phyloP scores from a whole-genome alignment of 352 stramenopile species.

The Phytopythium sindhum region DNA sequence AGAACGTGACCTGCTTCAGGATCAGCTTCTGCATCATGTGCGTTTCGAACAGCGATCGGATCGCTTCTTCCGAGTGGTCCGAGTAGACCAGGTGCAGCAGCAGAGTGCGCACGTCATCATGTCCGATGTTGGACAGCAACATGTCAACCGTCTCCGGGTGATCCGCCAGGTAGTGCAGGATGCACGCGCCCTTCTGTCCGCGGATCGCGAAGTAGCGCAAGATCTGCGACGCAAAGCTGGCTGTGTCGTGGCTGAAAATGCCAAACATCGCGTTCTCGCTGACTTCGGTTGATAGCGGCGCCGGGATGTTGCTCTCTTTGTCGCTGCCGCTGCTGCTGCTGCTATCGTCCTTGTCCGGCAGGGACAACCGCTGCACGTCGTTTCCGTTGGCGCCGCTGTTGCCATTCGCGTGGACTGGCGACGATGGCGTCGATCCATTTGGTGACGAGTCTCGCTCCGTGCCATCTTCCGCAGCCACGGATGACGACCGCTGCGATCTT shows the following conservation, averaged over 20 bases:
- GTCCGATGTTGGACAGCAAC: constrained; percentile 73
- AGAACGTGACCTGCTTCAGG: constrained; percentile 71
- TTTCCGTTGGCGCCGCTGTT: neutral
- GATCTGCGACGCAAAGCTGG: constrained; percentile 79
- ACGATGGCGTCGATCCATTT: neutral
- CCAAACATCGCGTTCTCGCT: constrained; percentile 47
- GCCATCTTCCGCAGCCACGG: constrained; percentile 15
- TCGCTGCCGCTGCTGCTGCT: constrained; percentile 8
- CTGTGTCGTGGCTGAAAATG: constrained; percentile 74
- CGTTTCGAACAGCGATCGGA: constrained; percentile 67
- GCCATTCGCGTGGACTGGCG: neutral
- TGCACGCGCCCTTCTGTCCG: constrained; percentile 72
- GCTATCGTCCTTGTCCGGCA: constrained; percentile 19
- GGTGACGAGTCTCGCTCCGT: constrained; percentile 11
- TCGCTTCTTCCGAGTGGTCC: constrained; percentile 75
- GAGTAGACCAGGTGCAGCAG: constrained; percentile 81
- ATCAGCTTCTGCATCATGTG: constrained; percentile 76
- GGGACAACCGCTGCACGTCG: neutral
- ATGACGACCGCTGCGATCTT: constrained; percentile 14
- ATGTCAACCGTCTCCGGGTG: constrained; percentile 62
- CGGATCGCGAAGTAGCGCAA: constrained; percentile 79
- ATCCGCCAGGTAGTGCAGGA: constrained; percentile 63
- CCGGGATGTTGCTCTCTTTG: constrained; percentile 25
- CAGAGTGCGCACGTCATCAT: constrained; percentile 78
- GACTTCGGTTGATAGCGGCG: constrained; percentile 32